Base-by-base conservation (phyloP, 2,329 filamentous ascomycete genomes). In the Stachybotrys echinatus region DNA sequence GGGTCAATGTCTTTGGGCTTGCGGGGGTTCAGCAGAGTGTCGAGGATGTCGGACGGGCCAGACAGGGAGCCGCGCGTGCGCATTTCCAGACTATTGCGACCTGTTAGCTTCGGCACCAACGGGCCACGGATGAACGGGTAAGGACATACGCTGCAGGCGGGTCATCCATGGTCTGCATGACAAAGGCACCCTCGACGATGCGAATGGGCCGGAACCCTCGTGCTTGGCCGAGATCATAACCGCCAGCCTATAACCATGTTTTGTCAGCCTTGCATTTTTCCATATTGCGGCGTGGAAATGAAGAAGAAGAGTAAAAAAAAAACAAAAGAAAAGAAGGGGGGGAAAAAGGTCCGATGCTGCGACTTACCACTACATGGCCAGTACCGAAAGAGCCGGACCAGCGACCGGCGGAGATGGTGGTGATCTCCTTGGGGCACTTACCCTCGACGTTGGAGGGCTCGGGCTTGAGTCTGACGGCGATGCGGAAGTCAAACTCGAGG, bases 331-430 rank as follows among this genome's bases (percentile, higher is more conserved):
- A n/a, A n/a, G n/a, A n/a, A n/a, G n/a, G n/a, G n/a, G n/a, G n/a
- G n/a, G 21, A 23, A 19, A 14, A 18, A 45, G 38, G 27, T 34
- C 19, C 38, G n/a, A 49, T 10, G 27, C 27, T 34, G 27, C 27
- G 27, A 64, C 69, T 56, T 68, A 76, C 58, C 68, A 75, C 61
- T 52, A 77, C 70, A 31, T 68, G 70, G 23, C 75, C 75, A 47
- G 73, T 70, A 45, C 74, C 75, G 65, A 76, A 78, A 1, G 67
- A 71, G 6, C 73, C 75, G 7, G 70, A 72, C 74, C 74, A 79
- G 12, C 62, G 65, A 2, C 75, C 75, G 10, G 69, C 70, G 7
- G 68, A 67, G 47, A 77, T 73, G 12, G 74, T 74, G 23, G 75
- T 74, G 61, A 76, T 76, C 55, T 78, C 76, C 51, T 75, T 70